These are phyloP conservation scores for Kwoniella sp. DNA, from an alignment of 768 basidiomycete species.

Conservation along the genomic window DNA sequence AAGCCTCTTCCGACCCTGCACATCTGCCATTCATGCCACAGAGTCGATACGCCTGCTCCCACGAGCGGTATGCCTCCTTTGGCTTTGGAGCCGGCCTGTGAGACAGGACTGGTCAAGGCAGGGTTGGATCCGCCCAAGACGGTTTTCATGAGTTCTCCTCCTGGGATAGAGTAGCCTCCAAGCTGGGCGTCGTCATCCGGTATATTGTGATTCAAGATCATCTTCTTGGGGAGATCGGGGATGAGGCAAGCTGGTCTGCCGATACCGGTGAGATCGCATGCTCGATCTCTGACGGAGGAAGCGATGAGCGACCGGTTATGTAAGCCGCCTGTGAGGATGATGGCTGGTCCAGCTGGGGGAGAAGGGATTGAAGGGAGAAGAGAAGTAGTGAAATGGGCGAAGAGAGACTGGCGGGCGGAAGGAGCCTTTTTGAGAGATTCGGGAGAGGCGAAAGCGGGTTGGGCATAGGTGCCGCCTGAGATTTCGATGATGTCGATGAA, in stretches of 20 bases:
- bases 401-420: slow-evolving; percentile 44
- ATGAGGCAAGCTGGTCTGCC: slow-evolving; percentile 44
- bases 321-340: slow-evolving; percentile 46
- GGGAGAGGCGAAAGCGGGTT: slow-evolving; percentile 30
- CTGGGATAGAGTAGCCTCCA: slow-evolving; percentile 40
- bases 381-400: slow-evolving; percentile 44
- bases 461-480: slow-evolving; percentile 45
- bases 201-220: slow-evolving; percentile 36
- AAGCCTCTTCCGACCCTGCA: slow-evolving; percentile 37
- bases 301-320: slow-evolving; percentile 39
- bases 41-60: slow-evolving; percentile 45
- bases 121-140: slow-evolving; percentile 21
- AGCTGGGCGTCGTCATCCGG: slow-evolving; percentile 24
- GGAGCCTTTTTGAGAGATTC: slow-evolving; percentile 5
- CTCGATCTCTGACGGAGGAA: slow-evolving; percentile 23
- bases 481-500: slow-evolving; percentile 46
- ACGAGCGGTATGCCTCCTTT: slow-evolving; percentile 36
- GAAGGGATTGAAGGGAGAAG: slow-evolving; percentile 36
- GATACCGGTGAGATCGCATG: slow-evolving; percentile 46
- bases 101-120: neutral
- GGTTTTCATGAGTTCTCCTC: slow-evolving; percentile 22
- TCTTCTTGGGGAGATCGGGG: slow-evolving; percentile 29
- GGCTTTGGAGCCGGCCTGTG: neutral
- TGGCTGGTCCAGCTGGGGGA: slow-evolving; percentile 43
- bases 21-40: slow-evolving; percentile 53